phyloP scores from a whole-genome alignment of 163 green algal species.

The Scenedesmus sp. region DNA sequence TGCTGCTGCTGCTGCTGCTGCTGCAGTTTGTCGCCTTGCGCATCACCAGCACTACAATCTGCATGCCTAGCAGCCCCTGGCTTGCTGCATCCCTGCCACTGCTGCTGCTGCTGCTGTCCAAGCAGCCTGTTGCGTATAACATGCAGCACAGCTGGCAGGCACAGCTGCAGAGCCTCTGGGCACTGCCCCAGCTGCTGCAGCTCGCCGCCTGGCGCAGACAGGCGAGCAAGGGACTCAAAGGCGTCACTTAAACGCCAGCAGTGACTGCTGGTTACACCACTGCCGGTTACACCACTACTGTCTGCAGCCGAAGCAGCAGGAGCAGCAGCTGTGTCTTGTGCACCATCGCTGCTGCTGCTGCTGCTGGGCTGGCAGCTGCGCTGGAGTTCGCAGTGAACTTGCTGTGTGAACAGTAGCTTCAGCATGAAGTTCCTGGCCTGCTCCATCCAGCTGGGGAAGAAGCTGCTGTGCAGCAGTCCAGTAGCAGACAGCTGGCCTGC shows the following conservation, averaged over 20 bases:
- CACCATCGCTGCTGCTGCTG: neutral
- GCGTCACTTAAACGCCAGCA: neutral
- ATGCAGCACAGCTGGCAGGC: slow-evolving; percentile 35
- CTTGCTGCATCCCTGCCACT: neutral
- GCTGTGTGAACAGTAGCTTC: slow-evolving; percentile 25
- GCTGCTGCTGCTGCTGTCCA: neutral
- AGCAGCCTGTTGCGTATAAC: neutral
- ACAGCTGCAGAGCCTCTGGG: slow-evolving; percentile 42
- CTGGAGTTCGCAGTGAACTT: neutral
- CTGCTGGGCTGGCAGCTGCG: neutral
- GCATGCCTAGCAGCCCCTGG: neutral
- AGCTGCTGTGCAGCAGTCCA: slow-evolving; percentile 20
- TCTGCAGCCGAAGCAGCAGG: neutral
- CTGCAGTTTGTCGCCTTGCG: neutral
- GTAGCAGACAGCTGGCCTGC: neutral
- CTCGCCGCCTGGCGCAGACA: neutral
- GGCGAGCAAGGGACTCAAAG: neutral
- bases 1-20: slow-evolving; percentile 19
- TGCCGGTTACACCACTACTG: neutral
- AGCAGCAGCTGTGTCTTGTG: neutral
- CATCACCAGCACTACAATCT: neutral
- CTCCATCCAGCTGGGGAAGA: slow-evolving; percentile 41
- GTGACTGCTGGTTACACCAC: neutral
- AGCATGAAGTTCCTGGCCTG: slow-evolving; percentile 21
- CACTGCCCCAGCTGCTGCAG: slow-evolving; percentile 23